Evolutionary conservation across 306 rosid species (phyloP), one percentile per base, ranked within the genome.

Genomic region (Vigna nakashimae): DNA sequence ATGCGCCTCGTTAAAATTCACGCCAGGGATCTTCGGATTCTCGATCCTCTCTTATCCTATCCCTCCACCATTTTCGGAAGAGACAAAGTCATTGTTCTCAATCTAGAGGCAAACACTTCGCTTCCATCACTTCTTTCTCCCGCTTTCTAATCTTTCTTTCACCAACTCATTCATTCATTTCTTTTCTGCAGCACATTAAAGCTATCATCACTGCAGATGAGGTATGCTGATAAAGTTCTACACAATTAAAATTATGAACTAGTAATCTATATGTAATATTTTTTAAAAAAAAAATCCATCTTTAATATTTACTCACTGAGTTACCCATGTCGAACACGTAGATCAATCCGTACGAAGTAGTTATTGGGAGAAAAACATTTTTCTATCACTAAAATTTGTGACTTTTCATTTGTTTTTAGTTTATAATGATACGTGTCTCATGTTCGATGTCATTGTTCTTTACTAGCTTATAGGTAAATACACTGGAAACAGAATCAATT

Each of bases 121-220:
- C 26, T 77, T 74, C 11, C 36, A 1, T 20, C 22, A 6, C 1
- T 34, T 56, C 22, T n/a, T 56, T 8, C 3, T 75, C 58, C 12
- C 5, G 17, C 26, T 5, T 5, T 7, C 55, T 73, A 59, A 5
- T 18, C 28, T 48, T 10, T 6, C 5, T 5, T 51, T 40, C 36
- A 66, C 0, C 17, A 66, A 18, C 77, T 20, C 28, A 2, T 38
- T 34, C 58, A 68, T 24, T 56, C 51, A 26, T 65, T 56, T 51
- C 48, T 65, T 73, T 22, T 55, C 78, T 86, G 63, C 91, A 92
- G 97, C 97, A 92, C 80, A 92, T 92, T 45, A 90, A 92, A 84
- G 97, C 97, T 70, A 87, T 90, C 30, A 87, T 92, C 83, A 92
- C 97, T 6, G 96, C 96, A 6, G 89, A 90, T 34, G 96, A 92